Evolutionary conservation across 176 grass and related monocot species (phyloP), one percentile per base, ranked within the genome.

Genomic region (Bonia amplexicaulis): DNA sequence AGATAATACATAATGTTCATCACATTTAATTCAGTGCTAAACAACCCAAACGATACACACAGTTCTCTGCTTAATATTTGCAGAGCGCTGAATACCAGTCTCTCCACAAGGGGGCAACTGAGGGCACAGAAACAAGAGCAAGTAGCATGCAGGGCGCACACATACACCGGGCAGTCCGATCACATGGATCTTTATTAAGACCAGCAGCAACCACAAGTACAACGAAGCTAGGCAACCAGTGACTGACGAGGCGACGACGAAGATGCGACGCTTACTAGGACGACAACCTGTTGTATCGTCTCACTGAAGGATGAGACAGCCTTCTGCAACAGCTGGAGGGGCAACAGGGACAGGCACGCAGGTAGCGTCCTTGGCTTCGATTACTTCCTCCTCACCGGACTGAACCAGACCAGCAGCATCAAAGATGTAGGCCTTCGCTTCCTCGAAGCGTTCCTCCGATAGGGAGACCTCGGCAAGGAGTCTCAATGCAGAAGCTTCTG

Each of bases 401-500:
- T 90, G 85, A 48, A 89, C 70, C 15, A 99, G 71, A 79, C 93
- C 86, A 54, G 81, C 72, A 15, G 93, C 97, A 52, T 84, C 89
- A 78, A 99, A 96, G 66, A 99, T 91, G 83, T 90, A 92, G 1
- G 91, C 86, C 79, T 91, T 91, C 44, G 94, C 93, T 94, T 99
- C 93, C 81, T 94, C 81, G 2, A 99, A 99, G 65, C 93, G 91
- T 74, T 90, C 97, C 60, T 99, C 93, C 1, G 97, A 92, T 63
- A 99, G 88, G 49, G 97, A 96, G 62, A 99, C 97, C 88, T 92
- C 97, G 2, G 97, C 90, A 0, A 99, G 81, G 29, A 99, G 91
- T 48, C 92, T 85, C 93, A 93, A 96, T 6, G 93, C 97, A 3
- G 88, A 96, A 40, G 81, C 74, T 80, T 99, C 93, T 47, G 93